phyloP scores from a whole-genome alignment of 805 yeast genomes.

The Saturnispora zaruensis region DNA sequence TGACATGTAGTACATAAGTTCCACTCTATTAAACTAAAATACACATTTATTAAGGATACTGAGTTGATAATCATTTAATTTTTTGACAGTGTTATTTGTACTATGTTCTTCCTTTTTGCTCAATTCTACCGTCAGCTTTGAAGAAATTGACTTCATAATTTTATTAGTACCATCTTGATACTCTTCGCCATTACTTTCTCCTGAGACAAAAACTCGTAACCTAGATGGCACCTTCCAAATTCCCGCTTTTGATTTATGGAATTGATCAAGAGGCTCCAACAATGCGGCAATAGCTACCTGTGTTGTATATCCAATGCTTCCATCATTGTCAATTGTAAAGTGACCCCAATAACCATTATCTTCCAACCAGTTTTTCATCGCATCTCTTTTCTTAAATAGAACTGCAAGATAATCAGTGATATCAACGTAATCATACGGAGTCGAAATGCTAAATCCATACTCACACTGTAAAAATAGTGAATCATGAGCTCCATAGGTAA shows the following conservation, averaged over 20 bases:
- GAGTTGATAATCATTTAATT: constrained; percentile 2
- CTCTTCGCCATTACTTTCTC: neutral
- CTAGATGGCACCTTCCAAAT: neutral
- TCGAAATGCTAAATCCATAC: constrained; percentile 64
- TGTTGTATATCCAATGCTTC: neutral
- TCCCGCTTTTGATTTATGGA: neutral
- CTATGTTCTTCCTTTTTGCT: neutral
- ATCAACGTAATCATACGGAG: constrained; percentile 56
- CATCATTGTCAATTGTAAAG: constrained; percentile 2
- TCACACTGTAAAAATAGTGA: constrained; percentile 77
- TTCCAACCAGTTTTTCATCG: neutral
- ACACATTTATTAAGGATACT: neutral
- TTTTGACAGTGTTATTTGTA: neutral
- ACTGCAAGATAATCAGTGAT: constrained; percentile 31
- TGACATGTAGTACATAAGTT: neutral
- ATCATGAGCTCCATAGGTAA: constrained; percentile 84
- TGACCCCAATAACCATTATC: neutral
- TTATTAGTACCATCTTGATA: neutral
- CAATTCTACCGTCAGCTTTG: neutral
- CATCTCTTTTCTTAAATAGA: neutral
- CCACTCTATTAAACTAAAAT: neutral
- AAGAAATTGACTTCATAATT: neutral
- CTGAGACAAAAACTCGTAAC: neutral
- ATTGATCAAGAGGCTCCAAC: neutral
- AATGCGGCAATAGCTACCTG: constrained; percentile 1